phyloP scores from a whole-genome alignment of 345 rosid genomes.

The Nasturtium officinale region DNA sequence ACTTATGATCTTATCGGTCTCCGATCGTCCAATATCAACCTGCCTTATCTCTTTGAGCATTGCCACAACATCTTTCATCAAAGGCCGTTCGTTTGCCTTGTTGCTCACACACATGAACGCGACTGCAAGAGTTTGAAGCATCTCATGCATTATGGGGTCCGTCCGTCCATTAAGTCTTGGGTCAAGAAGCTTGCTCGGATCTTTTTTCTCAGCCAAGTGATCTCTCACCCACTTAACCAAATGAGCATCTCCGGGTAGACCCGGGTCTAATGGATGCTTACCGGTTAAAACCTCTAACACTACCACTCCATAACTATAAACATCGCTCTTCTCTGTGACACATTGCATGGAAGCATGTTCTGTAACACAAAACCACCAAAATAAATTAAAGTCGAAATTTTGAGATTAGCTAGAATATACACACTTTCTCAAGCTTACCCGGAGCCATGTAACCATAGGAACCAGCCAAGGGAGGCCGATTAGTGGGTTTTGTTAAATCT shows the following conservation, averaged over 20 bases:
- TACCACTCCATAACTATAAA: slow-evolving; percentile 83
- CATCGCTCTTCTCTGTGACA: slow-evolving; percentile 77
- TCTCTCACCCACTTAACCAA: slow-evolving; percentile 83
- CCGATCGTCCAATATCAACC: slow-evolving; percentile 28
- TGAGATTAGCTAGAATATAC: background rate
- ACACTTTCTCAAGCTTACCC: slow-evolving; percentile 44
- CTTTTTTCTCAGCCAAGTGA: slow-evolving; percentile 64
- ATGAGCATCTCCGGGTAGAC: slow-evolving; percentile 67
- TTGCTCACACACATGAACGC: slow-evolving; percentile 77
- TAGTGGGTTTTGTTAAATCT: slow-evolving; percentile 54
- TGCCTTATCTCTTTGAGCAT: slow-evolving; percentile 68
- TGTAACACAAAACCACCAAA: slow-evolving; percentile 30
- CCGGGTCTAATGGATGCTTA: slow-evolving; percentile 74
- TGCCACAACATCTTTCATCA: slow-evolving; percentile 89
- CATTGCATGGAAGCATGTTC: slow-evolving; percentile 73
- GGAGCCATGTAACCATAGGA: slow-evolving; percentile 98
- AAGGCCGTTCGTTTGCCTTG: slow-evolving; percentile 77
- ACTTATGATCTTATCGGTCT: slow-evolving; percentile 16
- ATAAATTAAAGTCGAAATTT: background rate
- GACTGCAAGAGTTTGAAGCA: slow-evolving; percentile 84
- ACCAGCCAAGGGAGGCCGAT: slow-evolving; percentile 56
- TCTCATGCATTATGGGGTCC: slow-evolving; percentile 72
- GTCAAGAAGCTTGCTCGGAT: slow-evolving; percentile 70
- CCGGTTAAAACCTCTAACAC: slow-evolving; percentile 80
- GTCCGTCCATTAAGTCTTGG: slow-evolving; percentile 67